These are phyloP conservation scores for Leishmania mexicana DNA, from an alignment of 208 protist genomes.

Conservation along the genomic window DNA sequence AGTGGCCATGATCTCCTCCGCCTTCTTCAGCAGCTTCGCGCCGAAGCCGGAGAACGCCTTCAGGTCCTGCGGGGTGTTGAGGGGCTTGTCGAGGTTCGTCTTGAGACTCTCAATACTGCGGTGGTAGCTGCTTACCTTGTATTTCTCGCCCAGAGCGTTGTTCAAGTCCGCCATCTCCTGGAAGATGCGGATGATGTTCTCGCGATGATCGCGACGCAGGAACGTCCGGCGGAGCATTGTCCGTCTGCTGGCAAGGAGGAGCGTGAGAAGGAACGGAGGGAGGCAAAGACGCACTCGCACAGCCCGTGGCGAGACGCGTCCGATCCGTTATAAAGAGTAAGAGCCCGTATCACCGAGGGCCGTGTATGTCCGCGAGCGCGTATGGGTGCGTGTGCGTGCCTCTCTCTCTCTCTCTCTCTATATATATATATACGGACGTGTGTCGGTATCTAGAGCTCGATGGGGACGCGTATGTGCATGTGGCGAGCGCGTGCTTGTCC, in stretches of 20 bases:
- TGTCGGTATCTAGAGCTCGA: not conserved
- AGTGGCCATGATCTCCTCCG: conserved; percentile 89
- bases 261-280: not conserved
- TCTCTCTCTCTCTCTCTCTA: not conserved
- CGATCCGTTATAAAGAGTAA: not conserved
- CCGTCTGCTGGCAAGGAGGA: not conserved
- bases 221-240: conserved; percentile 71
- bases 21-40: conserved; percentile 85
- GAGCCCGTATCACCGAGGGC: not conserved
- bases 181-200: conserved; percentile 91
- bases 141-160: conserved; percentile 88
- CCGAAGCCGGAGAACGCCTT: conserved; percentile 79
- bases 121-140: conserved; percentile 87
- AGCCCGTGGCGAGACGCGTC: not conserved
- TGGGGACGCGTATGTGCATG: not conserved
- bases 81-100: conserved; percentile 81
- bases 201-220: conserved; percentile 61
- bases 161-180: conserved; percentile 90
- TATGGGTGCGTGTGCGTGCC: not conserved
- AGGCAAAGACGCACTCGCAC: not conserved
- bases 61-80: conserved; percentile 72
- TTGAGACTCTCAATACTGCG: conserved; percentile 84
- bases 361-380: not conserved
- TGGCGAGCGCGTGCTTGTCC: not conserved
- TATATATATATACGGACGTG: not conserved